These are phyloP conservation scores for Cardiospermum halicacabum DNA, from an alignment of 345 rosid genomes.

Conservation along the genomic window DNA sequence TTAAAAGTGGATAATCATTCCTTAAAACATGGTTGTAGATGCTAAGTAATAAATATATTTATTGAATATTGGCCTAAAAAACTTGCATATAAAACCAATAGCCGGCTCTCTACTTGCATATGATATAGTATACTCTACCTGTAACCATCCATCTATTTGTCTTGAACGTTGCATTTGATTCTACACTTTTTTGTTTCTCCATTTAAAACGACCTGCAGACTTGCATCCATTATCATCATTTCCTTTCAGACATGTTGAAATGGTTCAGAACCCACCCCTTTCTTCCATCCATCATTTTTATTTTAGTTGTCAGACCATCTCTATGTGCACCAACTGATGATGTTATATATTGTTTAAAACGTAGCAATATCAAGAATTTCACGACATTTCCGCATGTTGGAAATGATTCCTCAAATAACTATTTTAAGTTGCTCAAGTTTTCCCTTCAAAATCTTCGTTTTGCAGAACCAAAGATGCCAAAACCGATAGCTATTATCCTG, in stretches of 20 bases:
- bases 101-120: constrained; percentile 32
- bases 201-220: constrained; percentile 3
- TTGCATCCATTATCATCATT: not conserved
- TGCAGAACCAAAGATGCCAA: constrained; percentile 29
- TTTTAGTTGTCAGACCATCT: not conserved
- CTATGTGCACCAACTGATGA: constrained; percentile 10
- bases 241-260: not conserved
- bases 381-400: constrained; percentile 27
- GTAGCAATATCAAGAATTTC: constrained; percentile 35
- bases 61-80: not conserved
- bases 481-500: constrained; percentile 37
- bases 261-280: constrained; percentile 1
- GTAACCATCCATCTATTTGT: constrained; percentile 24
- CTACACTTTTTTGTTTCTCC: constrained; percentile 18
- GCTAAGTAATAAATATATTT: no score
- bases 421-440: constrained; percentile 37
- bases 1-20: no score
- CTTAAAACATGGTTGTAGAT: no score
- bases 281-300: not conserved
- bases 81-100: constrained; percentile 8
- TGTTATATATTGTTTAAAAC: constrained; percentile 35
- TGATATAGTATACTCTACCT: not conserved
- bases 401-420: constrained; percentile 23
- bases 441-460: constrained; percentile 46
- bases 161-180: constrained; percentile 21